Percentiles rank a stretch among this genome's conserved stretches.
phyloP scores from a whole-genome alignment of 148 eudicot species.

The Camellia sinensis region DNA sequence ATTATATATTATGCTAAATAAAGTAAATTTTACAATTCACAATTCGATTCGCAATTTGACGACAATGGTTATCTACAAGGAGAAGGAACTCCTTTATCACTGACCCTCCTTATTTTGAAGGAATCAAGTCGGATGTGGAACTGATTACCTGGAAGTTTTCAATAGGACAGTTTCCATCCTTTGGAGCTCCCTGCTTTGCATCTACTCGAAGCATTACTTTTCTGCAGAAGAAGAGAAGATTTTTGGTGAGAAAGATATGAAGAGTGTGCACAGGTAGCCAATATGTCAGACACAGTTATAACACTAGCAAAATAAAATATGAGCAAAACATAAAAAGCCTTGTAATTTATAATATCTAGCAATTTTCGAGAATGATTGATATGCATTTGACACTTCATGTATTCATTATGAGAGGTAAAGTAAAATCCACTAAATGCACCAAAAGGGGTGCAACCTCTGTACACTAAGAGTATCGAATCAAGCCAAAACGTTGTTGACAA shows the following conservation, averaged over 20 bases:
- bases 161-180: constrained; percentile 91
- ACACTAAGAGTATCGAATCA: no score
- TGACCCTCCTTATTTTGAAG: background rate
- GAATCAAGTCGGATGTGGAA: constrained; percentile 1
- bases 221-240: constrained; percentile 40
- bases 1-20: no score
- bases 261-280: background rate
- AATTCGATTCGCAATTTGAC: no score
- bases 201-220: constrained; percentile 97
- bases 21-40: no score
- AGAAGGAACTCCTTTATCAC: background rate
- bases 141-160: constrained; percentile 78
- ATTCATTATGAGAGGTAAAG: no score
- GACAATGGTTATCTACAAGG: background rate
- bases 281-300: background rate
- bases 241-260: constrained; percentile 8
- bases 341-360: background rate
- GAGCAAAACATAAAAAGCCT: background rate
- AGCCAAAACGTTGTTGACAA: background rate
- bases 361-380: background rate
- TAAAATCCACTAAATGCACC: background rate
- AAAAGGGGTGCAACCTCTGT: background rate
- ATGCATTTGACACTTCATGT: background rate
- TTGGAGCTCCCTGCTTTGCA: constrained; percentile 96
- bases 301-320: background rate